Percentiles rank a stretch among this genome's conserved stretches.
These are phyloP conservation scores for Sequoia sempervirens DNA, from an alignment of 75 land plant species.

Conservation along the genomic window DNA sequence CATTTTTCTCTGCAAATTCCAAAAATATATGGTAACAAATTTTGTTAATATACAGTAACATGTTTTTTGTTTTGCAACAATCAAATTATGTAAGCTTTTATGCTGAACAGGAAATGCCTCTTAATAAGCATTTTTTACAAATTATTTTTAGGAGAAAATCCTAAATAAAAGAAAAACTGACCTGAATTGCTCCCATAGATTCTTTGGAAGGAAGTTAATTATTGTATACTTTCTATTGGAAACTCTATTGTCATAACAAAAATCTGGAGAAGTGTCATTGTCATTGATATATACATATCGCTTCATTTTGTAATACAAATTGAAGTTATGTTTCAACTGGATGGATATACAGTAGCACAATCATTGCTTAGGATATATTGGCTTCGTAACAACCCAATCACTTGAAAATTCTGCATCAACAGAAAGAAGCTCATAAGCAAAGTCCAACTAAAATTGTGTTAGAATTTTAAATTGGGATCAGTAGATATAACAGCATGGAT, in stretches of 20 bases:
- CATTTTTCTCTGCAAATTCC: neutral
- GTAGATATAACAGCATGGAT: neutral
- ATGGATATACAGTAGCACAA: neutral
- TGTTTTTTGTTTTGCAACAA: neutral
- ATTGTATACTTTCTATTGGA: constrained; percentile 90
- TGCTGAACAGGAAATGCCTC: neutral
- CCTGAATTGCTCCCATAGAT: constrained; percentile 99
- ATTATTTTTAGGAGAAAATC: neutral
- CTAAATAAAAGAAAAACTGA: constrained; percentile 16
- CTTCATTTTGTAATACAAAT: constrained; percentile 47
- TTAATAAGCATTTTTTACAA: neutral
- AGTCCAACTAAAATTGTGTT: neutral
- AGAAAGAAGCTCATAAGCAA: neutral
- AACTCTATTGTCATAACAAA: constrained; percentile 73
- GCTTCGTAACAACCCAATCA: neutral
- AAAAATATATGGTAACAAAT: neutral
- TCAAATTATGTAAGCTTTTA: neutral
- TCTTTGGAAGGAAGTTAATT: constrained; percentile 89
- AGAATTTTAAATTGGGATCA: neutral
- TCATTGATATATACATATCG: constrained; percentile 87
- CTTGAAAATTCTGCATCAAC: neutral
- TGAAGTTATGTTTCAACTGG: neutral
- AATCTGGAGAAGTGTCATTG: constrained; percentile 38
- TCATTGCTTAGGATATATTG: neutral
- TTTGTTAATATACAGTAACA: neutral